A percentile compares a stretch with the other conserved stretches of the same genome.
Evolutionary conservation across 1,284 basidiomycete species (phyloP).

Genomic region (Cronartium quercuum): DNA sequence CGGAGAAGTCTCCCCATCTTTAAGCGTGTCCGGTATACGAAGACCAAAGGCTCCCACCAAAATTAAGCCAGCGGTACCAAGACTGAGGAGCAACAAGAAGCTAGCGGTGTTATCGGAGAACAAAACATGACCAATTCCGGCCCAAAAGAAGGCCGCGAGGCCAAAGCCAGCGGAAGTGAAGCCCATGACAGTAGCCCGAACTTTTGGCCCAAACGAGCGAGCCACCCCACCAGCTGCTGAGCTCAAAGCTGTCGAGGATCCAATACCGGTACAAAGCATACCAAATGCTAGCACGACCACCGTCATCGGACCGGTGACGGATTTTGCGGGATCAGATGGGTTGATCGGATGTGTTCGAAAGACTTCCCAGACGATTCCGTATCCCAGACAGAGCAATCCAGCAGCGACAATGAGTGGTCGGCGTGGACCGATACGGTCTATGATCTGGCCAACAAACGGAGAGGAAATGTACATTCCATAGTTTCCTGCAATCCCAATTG

Average conservation of each 20-base stretch:
- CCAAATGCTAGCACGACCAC: not conserved
- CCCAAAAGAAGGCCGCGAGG: constrained; percentile 33
- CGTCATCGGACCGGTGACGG: not conserved
- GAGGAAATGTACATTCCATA: constrained; percentile 34
- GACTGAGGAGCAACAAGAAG: constrained; percentile 11
- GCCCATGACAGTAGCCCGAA: constrained; percentile 24
- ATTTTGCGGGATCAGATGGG: not conserved
- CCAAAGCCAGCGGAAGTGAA: constrained; percentile 26
- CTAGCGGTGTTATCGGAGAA: not conserved
- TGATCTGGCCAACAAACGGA: constrained; percentile 1
- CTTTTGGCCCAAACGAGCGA: not conserved
- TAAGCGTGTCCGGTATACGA: not conserved
- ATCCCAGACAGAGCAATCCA: constrained; percentile 1
- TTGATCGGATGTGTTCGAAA: not conserved
- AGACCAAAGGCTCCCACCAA: constrained; percentile 8
- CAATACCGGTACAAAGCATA: constrained; percentile 19
- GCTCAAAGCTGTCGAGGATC: constrained; percentile 29
- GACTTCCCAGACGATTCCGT: constrained; percentile 11
- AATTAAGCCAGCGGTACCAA: constrained; percentile 11
- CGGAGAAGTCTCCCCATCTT: not conserved
- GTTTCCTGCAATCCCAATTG: constrained; percentile 17
- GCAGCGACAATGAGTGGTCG: constrained; percentile 4
- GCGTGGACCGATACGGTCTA: constrained; percentile 1
- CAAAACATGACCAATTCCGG: constrained; percentile 1
- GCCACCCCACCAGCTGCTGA: constrained; percentile 13